These are phyloP conservation scores for Starmera quercuum DNA, from an alignment of 805 yeast species.

Conservation along the genomic window DNA sequence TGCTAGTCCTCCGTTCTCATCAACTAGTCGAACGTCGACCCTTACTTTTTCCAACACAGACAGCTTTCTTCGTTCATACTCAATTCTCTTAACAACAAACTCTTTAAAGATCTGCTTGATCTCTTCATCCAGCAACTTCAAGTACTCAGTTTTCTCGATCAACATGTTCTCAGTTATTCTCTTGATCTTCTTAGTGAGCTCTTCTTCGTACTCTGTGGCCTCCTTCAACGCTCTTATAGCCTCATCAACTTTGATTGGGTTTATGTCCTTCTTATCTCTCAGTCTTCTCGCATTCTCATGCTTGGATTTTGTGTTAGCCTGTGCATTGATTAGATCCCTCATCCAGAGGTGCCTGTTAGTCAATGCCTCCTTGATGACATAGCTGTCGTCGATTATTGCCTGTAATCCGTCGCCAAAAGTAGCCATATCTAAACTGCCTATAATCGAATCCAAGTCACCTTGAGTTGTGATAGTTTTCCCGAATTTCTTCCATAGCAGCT, in stretches of 20 bases:
- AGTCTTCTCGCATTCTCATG: constrained; percentile 67
- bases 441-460: constrained; percentile 71
- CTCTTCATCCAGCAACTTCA: constrained; percentile 49
- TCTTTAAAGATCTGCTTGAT: constrained; percentile 47
- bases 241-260: constrained; percentile 86
- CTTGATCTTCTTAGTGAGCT: constrained; percentile 66
- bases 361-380: constrained; percentile 82
- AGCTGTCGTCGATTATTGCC: constrained; percentile 64
- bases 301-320: constrained; percentile 58
- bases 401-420: constrained; percentile 69
- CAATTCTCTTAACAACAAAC: constrained; percentile 65
- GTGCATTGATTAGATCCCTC: constrained; percentile 82
- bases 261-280: constrained; percentile 65
- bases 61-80: constrained; percentile 76
- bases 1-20: constrained; percentile 72
- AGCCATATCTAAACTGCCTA: constrained; percentile 66
- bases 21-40: constrained; percentile 66
- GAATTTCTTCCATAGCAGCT: constrained; percentile 68
- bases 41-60: constrained; percentile 66
- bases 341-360: constrained; percentile 89
- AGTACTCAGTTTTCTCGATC: constrained; percentile 57
- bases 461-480: constrained; percentile 59
- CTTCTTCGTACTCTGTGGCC: constrained; percentile 71
- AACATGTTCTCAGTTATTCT: constrained; percentile 83
- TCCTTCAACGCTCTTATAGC: constrained; percentile 74